Percentiles rank a stretch among this genome's conserved stretches.
These are phyloP conservation scores for Xylaria sp. DNA, from an alignment of 2,329 filamentous ascomycete species.

Conservation along the genomic window DNA sequence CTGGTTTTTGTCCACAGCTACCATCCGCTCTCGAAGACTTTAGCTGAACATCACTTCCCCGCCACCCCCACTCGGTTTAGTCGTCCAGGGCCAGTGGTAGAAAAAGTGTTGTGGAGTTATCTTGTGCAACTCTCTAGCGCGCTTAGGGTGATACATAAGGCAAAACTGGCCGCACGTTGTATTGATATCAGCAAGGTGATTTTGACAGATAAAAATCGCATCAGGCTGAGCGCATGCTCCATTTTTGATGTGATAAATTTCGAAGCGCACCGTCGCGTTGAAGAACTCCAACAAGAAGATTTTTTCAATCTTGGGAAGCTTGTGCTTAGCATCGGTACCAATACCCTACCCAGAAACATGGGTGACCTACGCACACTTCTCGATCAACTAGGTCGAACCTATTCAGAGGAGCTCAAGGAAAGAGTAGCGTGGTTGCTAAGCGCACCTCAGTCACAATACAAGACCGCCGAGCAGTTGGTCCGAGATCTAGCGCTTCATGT, in stretches of 20 bases:
- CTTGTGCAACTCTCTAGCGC: slow-evolving; percentile 91
- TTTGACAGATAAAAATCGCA: slow-evolving; percentile 87
- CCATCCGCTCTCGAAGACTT: slow-evolving; percentile 88
- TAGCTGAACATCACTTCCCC: slow-evolving; percentile 82
- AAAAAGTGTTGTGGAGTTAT: slow-evolving; percentile 89
- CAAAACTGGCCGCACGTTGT: slow-evolving; percentile 84
- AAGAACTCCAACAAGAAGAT: slow-evolving; percentile 89
- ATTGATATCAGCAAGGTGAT: slow-evolving; percentile 91
- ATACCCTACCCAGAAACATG: slow-evolving; percentile 64
- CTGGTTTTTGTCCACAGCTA: slow-evolving; percentile 95
- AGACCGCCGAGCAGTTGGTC: slow-evolving; percentile 83
- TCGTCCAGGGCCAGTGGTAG: slow-evolving; percentile 65
- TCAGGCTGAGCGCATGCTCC: slow-evolving; percentile 87
- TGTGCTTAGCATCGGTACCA: slow-evolving; percentile 83
- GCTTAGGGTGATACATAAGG: slow-evolving; percentile 84
- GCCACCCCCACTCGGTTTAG: slow-evolving; percentile 61
- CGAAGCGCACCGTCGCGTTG: slow-evolving; percentile 73
- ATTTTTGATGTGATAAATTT: slow-evolving; percentile 90
- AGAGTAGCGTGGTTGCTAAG: slow-evolving; percentile 85
- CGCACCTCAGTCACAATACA: slow-evolving; percentile 67
- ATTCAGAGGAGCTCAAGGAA: slow-evolving; percentile 81
- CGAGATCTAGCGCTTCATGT: slow-evolving; percentile 82
- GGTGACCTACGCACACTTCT: slow-evolving; percentile 75
- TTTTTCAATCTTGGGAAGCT: slow-evolving; percentile 85
- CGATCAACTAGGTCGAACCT: slow-evolving; percentile 80